Evolutionary conservation across 2,329 filamentous ascomycete genomes (phyloP).

Genomic region (Microsporum canis): DNA sequence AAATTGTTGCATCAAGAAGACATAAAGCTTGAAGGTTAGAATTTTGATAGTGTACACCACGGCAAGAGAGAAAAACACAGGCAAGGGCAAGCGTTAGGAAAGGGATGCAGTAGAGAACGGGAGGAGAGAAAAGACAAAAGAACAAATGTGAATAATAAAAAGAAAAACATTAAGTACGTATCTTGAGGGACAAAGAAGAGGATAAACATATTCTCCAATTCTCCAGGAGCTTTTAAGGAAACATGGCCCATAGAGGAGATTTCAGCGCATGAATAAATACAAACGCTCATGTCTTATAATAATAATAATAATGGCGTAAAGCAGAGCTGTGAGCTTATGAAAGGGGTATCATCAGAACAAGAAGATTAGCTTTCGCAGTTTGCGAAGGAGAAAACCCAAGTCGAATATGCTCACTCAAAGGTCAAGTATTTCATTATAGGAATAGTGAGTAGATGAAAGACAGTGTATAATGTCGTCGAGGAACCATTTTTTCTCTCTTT

Average conservation of each 20-base stretch:
- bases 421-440: neutral
- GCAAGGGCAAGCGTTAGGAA: conserved; percentile 18
- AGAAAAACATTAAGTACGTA: conserved; percentile 21
- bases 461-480: neutral
- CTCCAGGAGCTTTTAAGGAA: neutral
- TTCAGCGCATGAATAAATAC: neutral
- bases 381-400: neutral
- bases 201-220: neutral
- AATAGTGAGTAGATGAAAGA: neutral
- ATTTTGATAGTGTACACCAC: neutral
- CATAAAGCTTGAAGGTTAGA: neutral
- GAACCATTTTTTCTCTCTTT: neutral
- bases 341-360: conserved; percentile 3
- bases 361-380: neutral
- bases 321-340: neutral
- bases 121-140: conserved; percentile 17
- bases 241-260: neutral
- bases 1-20: neutral
- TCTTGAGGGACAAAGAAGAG: neutral
- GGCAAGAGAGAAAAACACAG: conserved; percentile 16
- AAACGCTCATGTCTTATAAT: conserved; percentile 3
- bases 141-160: conserved; percentile 14
- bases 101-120: conserved; percentile 2
- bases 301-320: conserved; percentile 2
- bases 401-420: neutral